Evolutionary conservation across 495 filamentous ascomycete species (phyloP), one percentile per base, ranked within the genome.

Genomic region (Neurospora pannonica): DNA sequence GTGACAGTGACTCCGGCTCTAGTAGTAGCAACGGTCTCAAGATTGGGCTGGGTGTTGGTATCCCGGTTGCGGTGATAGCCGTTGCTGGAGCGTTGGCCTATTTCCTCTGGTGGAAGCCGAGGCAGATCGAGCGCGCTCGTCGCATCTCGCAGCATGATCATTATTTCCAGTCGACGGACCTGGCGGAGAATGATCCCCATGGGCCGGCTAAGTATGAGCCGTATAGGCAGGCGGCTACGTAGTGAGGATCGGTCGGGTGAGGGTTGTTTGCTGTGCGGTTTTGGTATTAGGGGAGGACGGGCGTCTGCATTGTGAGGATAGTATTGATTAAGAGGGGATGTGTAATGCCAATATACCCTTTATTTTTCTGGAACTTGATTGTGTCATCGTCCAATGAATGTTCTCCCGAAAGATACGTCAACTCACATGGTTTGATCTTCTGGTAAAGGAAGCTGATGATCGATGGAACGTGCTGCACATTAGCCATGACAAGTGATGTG

Each of bases 21-120:
- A 24, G 31, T 19, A 71, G 42, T 6, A 38, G 67, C 28, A 62
- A 21, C 13, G 46, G 28, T 4, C 62, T 62, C 40, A 75, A 39
- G 34, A 71, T 75, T 15, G 75, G 75, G 11, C 31, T 77, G 8
- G 74, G 46, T 15, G 73, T 75, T 8, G 75, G 73, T 5, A 36
- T 73, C 8, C 24, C 39, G 17, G 3, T 75, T 17, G 75, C 38
- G 3, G 70, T 42, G 3, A 1, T 73, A 5, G 67, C 46, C 8
- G 10, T 71, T 19, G 38, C 34, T 3, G 71, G 34, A 38, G 10
- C 42, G 31, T 24, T 74, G 21, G 43, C 71, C 17, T 74, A 38
- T 31, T 21, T 74, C 24, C 54, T 71, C 17, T 71, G 67, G 69
- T 71, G 67, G 54, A 71, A 42, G 72, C 21, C 28, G 37, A 70